A percentile compares a stretch with the other conserved stretches of the same genome.
Evolutionary conservation across 2,329 filamentous ascomycete genomes (phyloP).

Genomic region (Emergomyces orientalis): DNA sequence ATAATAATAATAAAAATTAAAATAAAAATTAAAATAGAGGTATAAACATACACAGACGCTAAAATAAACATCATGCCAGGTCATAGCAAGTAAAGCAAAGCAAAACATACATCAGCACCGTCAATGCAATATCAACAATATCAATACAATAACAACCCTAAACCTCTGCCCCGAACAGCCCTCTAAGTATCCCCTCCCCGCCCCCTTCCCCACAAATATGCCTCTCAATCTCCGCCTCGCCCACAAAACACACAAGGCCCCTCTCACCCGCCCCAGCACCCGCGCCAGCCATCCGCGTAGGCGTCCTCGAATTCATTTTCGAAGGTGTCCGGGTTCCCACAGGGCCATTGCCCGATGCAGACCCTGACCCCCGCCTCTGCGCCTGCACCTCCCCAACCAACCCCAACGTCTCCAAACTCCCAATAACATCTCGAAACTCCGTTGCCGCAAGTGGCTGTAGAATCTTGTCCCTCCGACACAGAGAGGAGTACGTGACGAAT

Average conservation of each 20-base stretch:
- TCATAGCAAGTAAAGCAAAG: not conserved
- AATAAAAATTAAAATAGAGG: not conserved
- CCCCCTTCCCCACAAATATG: conserved; percentile 53
- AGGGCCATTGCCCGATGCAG: conserved; percentile 17
- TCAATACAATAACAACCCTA: conserved; percentile 10
- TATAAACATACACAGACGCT: not conserved
- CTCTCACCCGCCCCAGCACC: conserved; percentile 54
- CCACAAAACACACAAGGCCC: conserved; percentile 66
- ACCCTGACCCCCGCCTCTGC: conserved; percentile 33
- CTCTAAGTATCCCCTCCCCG: conserved; percentile 40
- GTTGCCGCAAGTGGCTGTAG: conserved; percentile 81
- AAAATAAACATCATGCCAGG: not conserved
- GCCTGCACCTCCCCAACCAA: conserved; percentile 58
- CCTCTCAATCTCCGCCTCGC: conserved; percentile 66
- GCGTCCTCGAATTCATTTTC: not conserved
- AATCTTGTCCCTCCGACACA: conserved; percentile 81
- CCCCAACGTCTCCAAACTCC: conserved; percentile 79
- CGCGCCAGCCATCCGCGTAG: not conserved
- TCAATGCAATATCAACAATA: conserved; percentile 9
- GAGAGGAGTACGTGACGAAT: conserved; percentile 69
- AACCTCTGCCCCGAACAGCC: conserved; percentile 30
- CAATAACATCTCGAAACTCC: conserved; percentile 88
- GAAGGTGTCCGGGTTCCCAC: conserved; percentile 30
- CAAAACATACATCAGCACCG: not conserved
- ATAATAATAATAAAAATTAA: not conserved